Conservation (phyloP, 1,284 basidiomycete genomes). For the Boletus semigastroideus region DNA sequence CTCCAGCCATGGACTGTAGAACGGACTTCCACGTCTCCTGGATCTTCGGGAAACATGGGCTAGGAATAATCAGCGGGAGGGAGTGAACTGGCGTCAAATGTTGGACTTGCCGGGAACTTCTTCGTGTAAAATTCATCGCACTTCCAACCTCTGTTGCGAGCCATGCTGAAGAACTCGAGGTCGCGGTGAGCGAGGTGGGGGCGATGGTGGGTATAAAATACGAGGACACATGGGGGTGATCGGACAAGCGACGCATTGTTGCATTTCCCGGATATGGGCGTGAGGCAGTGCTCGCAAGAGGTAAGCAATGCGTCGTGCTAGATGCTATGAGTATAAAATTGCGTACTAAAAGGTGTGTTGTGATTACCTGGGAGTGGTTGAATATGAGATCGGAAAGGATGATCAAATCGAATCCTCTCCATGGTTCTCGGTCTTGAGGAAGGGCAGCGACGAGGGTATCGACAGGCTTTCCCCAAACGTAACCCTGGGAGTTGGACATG, state of each 20-base stretch:
- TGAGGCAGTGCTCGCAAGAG: constrained; percentile 61
- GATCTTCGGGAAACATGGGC: constrained; percentile 88
- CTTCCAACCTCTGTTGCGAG: constrained; percentile 67
- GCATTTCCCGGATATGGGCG: constrained; percentile 6
- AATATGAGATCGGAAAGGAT: constrained; percentile 93
- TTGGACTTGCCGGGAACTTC: constrained; percentile 53
- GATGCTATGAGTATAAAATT: constrained; percentile 1
- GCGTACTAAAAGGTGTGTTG: constrained; percentile 1
- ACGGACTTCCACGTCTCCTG: constrained; percentile 72
- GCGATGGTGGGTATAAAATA: constrained; percentile 92
- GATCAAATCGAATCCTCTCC: constrained; percentile 69
- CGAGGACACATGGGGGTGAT: constrained; percentile 62
- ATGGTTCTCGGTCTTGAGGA: constrained; percentile 14
- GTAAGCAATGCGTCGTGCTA: constrained; percentile 83
- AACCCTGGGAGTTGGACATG: constrained; percentile 55
- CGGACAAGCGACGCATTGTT: constrained; percentile 5
- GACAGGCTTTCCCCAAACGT: constrained; percentile 84
- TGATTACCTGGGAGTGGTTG: constrained; percentile 74
- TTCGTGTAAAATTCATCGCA: constrained; percentile 74
- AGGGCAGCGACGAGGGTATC: constrained; percentile 50
- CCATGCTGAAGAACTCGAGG: constrained; percentile 80
- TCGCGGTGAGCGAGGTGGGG: constrained; percentile 85
- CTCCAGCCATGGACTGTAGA: constrained; percentile 80
- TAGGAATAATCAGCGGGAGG: constrained; percentile 29
- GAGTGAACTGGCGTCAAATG: neutral